Base-by-base conservation (phyloP, 2,329 filamentous ascomycete genomes). In the Ophiocordyceps polyrhachis-furcata region DNA sequence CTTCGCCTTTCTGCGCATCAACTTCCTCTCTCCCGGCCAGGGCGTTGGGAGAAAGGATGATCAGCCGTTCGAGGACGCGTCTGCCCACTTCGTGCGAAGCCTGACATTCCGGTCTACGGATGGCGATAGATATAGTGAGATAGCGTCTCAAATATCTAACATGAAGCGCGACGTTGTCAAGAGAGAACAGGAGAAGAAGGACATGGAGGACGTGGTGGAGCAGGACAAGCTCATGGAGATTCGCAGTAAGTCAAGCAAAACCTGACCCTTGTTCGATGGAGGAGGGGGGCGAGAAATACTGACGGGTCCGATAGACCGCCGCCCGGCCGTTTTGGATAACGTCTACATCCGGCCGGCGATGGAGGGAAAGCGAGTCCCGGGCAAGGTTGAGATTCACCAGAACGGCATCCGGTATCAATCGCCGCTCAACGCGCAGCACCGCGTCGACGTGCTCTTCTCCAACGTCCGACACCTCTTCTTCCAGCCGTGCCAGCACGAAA, bases 401-500 rank as follows among this genome's bases (percentile, higher is more conserved):
- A 98, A 98, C 56, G 91, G 91, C 88, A 83, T 98, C 47, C 84
- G 91, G 48, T 98, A 98, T 62, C 73, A 89, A 66, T 83, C 85
- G 44, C 77, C 83, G 44, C 68, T 93, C 50, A 79, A 82, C 60
- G 79, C 79, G 20, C 81, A 86, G 52, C 83, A 91, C 53, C 76
- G 81, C 54, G 85, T 98, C 43, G 91, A 98, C 56, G 79, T 98
- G 44, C 74, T 98, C 1, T 98, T 98, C 70, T 93, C 85, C 67
- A 98, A 98, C 65, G 85, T 98, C 60, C 93, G 93, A 62, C 91
- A 98, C 59, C 72, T 98, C 3, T 98, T 98, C 71, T 98, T 98
- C 71, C 91, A 98, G 62, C 91, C 93, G 25, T 96, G 87, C 56
- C 83, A 87, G 54, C 86, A 94, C 56, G 91, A 98, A 62, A 68